Evolutionary conservation across 331 rosid genomes (phyloP).

Genomic region (Pyracantha coccinea): DNA sequence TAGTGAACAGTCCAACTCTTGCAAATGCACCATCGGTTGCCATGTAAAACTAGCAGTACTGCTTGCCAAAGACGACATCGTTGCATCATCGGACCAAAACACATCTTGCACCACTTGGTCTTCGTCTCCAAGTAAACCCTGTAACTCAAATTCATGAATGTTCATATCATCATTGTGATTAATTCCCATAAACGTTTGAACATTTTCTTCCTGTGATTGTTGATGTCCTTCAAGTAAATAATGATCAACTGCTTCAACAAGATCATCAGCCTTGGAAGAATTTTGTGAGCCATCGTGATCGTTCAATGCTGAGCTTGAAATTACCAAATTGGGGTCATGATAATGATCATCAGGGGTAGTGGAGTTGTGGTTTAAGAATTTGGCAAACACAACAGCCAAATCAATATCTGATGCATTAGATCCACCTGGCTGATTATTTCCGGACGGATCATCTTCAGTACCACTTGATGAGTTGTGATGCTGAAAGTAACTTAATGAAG

Average conservation of each 20-base stretch:
- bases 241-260: conserved; percentile 14
- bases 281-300: conserved; percentile 14
- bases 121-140: conserved; percentile 21
- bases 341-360: not conserved
- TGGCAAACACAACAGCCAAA: conserved; percentile 66
- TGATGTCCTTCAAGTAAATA: not conserved
- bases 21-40: conserved; percentile 35
- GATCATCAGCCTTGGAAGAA: conserved; percentile 16
- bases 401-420: conserved; percentile 46
- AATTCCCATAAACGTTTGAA: conserved; percentile 4
- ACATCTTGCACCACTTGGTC: conserved; percentile 24
- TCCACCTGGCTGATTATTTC: not conserved
- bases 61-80: conserved; percentile 10
- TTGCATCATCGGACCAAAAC: conserved; percentile 36
- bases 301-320: not conserved
- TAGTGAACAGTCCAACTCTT: conserved; percentile 28
- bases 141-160: conserved; percentile 34
- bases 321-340: conserved; percentile 12
- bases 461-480: not conserved
- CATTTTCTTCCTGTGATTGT: not conserved
- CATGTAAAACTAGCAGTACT: conserved; percentile 15
- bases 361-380: conserved; percentile 42
- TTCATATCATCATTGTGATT: conserved; percentile 2
- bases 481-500: not conserved
- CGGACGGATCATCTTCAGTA: not conserved